Evolutionary conservation across 805 yeast species (phyloP).

Genomic region (Cyberlindnera xylosilytica): DNA sequence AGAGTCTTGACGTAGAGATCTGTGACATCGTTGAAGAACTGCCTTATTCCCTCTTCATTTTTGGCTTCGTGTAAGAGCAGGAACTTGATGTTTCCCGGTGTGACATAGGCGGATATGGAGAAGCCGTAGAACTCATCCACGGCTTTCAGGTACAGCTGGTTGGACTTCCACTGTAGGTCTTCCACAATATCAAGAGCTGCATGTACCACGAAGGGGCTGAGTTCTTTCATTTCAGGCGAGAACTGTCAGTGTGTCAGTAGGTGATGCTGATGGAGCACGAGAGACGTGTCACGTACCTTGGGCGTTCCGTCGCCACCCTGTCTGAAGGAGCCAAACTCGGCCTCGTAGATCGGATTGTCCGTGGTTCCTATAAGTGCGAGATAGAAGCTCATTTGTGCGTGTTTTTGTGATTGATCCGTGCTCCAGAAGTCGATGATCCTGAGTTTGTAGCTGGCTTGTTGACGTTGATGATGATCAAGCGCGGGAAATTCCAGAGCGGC

Average conservation of each 20-base stretch:
- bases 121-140: conserved; percentile 86
- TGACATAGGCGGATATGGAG: conserved; percentile 77
- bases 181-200: conserved; percentile 90
- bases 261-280: too few relatives aligned
- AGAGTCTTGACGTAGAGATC: conserved; percentile 84
- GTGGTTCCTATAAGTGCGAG: conserved; percentile 83
- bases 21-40: conserved; percentile 80
- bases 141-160: conserved; percentile 63
- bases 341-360: conserved; percentile 84
- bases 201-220: conserved; percentile 85
- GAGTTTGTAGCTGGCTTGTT: neutral
- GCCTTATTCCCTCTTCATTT: conserved; percentile 72
- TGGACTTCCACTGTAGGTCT: conserved; percentile 78
- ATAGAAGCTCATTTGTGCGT: conserved; percentile 66
- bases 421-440: neutral
- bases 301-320: conserved; percentile 59
- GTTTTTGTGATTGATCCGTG: neutral
- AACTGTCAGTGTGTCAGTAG: conserved; percentile 39
- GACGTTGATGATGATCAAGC: too few relatives aligned
- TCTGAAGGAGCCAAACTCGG: conserved; percentile 76
- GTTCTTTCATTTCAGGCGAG: conserved; percentile 66
- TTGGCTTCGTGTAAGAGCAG: conserved; percentile 59
- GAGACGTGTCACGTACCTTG: conserved; percentile 13
- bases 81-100: conserved; percentile 84
- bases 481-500: too few relatives aligned